Evolutionary conservation across 1,284 basidiomycete genomes (phyloP).

Genomic region (Meira miltonrushii): DNA sequence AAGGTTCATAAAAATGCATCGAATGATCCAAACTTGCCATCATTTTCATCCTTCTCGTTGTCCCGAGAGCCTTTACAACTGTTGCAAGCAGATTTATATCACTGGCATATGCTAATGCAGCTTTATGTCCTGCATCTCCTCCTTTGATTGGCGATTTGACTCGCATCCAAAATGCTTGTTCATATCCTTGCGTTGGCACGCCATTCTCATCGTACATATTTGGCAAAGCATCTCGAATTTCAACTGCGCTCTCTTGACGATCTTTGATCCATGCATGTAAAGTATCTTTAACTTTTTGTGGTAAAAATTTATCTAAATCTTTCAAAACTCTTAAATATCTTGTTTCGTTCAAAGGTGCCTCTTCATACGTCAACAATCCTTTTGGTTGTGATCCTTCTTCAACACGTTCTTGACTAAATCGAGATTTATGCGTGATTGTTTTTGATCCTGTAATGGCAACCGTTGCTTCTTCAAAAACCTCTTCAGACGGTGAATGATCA

Average conservation of each 20-base stretch:
- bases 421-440: constrained; percentile 7
- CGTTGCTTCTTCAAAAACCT: neutral
- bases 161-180: constrained; percentile 49
- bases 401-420: constrained; percentile 15
- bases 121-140: constrained; percentile 38
- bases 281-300: constrained; percentile 17
- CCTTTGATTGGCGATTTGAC: constrained; percentile 27
- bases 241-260: constrained; percentile 35
- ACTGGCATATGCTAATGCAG: constrained; percentile 40
- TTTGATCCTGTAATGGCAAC: neutral
- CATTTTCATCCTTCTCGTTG: constrained; percentile 36
- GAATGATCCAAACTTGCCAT: constrained; percentile 49
- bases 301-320: constrained; percentile 13
- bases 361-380: constrained; percentile 22
- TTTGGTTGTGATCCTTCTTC: neutral
- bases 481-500: constrained; percentile 3
- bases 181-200: constrained; percentile 34
- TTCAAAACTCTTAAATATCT: constrained; percentile 31
- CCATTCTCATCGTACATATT: constrained; percentile 44
- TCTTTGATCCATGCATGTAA: constrained; percentile 35
- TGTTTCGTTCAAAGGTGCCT: constrained; percentile 32
- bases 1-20: constrained; percentile 46
- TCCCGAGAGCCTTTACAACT: constrained; percentile 37
- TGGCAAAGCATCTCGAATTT: constrained; percentile 44
- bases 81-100: constrained; percentile 39